Base-by-base conservation (phyloP, 73 alveolate genomes). In the Tetrahymena thermophila region DNA sequence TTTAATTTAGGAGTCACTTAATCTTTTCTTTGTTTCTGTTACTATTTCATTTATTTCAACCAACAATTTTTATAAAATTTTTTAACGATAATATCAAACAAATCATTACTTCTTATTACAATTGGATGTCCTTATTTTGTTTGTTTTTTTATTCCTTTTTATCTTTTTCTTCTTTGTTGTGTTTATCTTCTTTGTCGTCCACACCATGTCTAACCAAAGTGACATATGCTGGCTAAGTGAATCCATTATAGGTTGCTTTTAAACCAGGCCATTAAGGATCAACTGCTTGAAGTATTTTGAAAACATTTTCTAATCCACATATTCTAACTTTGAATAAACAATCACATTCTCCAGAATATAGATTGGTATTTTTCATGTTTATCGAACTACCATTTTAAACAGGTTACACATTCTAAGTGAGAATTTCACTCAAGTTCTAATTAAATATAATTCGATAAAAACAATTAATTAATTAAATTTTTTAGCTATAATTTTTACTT, bases 281-380 rank as follows among this genome's bases (percentile, higher is more conserved):
- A 89, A 94, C 97, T 93, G 94, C 93, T 13, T 85, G 85, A n/a
- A 94, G 93, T n/a, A 96, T 34, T 50, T 96, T 85, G 85, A 94
- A 96, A 11, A 96, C 31, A 37, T 94, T 85, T 16, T 96, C 94
- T 37, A 96, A 35, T 15, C 97, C 97, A 13, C 96, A 44, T n/a
- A 96, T 38, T 50, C 71, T 35, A 16, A 94, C 94, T 23, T 94
- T 85, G 37, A 96, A 96, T 55, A 85, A 93, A 55, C 94, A 96
- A 55, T 96, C 98, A 95, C 98, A 96, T 56, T 96, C 98, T 10
- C 98, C 98, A 35, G 98, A 85, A 50, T 94, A 96, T 3, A 94
- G 44, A 25, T 56, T 50, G 7, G 44, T 43, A 71, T 85, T 95
- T 89, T 95, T 93, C 85, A 50, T 11, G 25, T 94, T 44, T 84